phyloP scores from a whole-genome alignment of 352 stramenopile genomes.

The Saprolegnia diclina region DNA sequence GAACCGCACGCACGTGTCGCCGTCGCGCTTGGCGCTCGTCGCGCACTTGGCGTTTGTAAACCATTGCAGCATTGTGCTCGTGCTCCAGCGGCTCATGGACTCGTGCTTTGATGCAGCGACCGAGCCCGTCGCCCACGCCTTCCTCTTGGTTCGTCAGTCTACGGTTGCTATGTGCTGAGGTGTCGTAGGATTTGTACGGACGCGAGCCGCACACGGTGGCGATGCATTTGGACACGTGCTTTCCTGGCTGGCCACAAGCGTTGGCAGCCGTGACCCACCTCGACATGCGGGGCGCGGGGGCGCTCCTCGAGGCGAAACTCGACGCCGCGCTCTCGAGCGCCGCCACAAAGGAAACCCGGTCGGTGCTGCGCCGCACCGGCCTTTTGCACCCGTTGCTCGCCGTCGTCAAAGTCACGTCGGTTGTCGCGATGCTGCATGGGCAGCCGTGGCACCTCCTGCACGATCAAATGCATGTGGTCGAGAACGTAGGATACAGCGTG shows the following conservation, averaged over 20 bases:
- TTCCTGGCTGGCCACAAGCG: slow-evolving; percentile 7
- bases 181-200: slow-evolving; percentile 23
- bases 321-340: not conserved
- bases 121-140: not conserved
- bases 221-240: slow-evolving; percentile 12
- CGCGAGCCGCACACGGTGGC: slow-evolving; percentile 3
- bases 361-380: not conserved
- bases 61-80: not conserved
- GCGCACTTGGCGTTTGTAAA: slow-evolving; percentile 2
- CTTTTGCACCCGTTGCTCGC: slow-evolving; percentile 19
- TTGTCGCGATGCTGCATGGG: not conserved
- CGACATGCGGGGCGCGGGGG: not conserved
- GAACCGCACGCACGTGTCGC: not conserved
- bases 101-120: not conserved
- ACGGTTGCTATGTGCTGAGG: no score
- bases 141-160: slow-evolving; percentile 26
- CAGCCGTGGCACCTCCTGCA: not conserved
- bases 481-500: no score
- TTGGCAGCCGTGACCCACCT: not conserved
- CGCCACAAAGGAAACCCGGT: slow-evolving; percentile 1
- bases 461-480: not conserved
- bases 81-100: not conserved
- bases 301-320: slow-evolving; percentile 2
- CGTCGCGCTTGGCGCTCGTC: not conserved
- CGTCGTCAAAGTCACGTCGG: not conserved